Conservation (phyloP, 805 yeast species). For the Jamesozyma piceae region DNA sequence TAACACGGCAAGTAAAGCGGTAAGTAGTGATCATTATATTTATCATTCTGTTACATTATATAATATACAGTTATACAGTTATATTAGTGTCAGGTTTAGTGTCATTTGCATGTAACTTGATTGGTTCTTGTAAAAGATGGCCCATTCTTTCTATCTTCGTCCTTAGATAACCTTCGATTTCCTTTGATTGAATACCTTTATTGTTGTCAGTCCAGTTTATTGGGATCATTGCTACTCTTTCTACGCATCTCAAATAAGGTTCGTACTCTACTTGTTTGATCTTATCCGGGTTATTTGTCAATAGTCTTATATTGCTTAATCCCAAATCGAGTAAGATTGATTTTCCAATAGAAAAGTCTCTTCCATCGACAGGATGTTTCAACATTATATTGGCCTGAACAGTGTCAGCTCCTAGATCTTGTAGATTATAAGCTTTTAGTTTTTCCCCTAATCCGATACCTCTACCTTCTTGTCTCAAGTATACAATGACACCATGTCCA, state of each 20-base stretch:
- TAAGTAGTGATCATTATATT: not conserved
- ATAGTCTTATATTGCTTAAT: slow-evolving; percentile 55
- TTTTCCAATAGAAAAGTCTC: slow-evolving; percentile 88
- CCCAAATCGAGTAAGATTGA: slow-evolving; percentile 84
- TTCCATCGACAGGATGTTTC: slow-evolving; percentile 96
- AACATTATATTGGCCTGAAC: slow-evolving; percentile 89
- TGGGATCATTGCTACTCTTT: slow-evolving; percentile 95
- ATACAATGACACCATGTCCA: slow-evolving; percentile 91
- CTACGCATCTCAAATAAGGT: slow-evolving; percentile 62
- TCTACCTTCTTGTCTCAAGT: slow-evolving; percentile 94
- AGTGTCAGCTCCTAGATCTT: slow-evolving; percentile 97
- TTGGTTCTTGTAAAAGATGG: slow-evolving; percentile 57
- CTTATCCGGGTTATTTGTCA: slow-evolving; percentile 95
- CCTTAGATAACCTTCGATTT: slow-evolving; percentile 84
- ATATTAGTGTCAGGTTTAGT: not conserved
- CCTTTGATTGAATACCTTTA: slow-evolving; percentile 71
- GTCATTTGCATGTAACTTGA: slow-evolving; percentile 22
- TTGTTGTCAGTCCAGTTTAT: slow-evolving; percentile 64
- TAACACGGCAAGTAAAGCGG: no score
- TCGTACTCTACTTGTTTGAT: slow-evolving; percentile 90
- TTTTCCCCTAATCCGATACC: slow-evolving; percentile 98
- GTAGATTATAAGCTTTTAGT: slow-evolving; percentile 90
- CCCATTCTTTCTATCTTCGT: slow-evolving; percentile 98
- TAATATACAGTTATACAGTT: not conserved
- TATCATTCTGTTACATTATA: no score